These are phyloP conservation scores for Solanum dulcamara DNA, from an alignment of 257 asterid genomes.

Conservation along the genomic window DNA sequence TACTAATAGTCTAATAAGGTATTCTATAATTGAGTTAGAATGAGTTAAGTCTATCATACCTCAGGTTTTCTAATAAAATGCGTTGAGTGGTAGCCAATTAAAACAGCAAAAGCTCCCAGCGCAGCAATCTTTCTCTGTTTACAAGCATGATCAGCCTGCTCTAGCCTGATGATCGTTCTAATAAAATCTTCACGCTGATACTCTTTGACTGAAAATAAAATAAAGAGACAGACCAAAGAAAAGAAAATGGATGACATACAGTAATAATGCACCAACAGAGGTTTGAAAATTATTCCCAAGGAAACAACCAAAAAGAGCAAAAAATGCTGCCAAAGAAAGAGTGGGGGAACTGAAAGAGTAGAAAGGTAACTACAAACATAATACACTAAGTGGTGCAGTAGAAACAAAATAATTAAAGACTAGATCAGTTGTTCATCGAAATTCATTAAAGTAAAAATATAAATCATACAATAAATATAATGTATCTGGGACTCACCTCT, in stretches of 20 bases:
- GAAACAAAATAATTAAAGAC: neutral
- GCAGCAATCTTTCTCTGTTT: constrained; percentile 44
- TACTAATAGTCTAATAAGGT: neutral
- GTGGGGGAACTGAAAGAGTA: neutral
- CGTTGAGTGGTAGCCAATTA: constrained; percentile 36
- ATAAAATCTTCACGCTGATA: constrained; percentile 36
- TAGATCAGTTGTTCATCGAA: neutral
- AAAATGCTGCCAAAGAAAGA: neutral
- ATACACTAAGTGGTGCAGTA: neutral
- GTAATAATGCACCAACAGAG: neutral
- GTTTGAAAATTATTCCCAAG: neutral
- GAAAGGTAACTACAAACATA: neutral
- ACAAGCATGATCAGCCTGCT: constrained; percentile 56
- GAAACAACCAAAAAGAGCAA: neutral
- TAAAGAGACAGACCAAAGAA: neutral
- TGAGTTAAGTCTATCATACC: constrained; percentile 25
- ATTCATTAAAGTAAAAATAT: neutral
- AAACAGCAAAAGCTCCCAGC: constrained; percentile 61
- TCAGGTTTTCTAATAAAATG: constrained; percentile 59
- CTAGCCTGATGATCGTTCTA: constrained; percentile 62
- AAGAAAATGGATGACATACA: neutral
- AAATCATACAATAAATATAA: neutral
- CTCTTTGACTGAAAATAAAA: constrained; percentile 23
- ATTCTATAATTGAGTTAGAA: neutral
- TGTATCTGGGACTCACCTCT: constrained; percentile 44